Base-by-base conservation (phyloP, 306 rosid species). In the Styphnolobium japonicum region DNA sequence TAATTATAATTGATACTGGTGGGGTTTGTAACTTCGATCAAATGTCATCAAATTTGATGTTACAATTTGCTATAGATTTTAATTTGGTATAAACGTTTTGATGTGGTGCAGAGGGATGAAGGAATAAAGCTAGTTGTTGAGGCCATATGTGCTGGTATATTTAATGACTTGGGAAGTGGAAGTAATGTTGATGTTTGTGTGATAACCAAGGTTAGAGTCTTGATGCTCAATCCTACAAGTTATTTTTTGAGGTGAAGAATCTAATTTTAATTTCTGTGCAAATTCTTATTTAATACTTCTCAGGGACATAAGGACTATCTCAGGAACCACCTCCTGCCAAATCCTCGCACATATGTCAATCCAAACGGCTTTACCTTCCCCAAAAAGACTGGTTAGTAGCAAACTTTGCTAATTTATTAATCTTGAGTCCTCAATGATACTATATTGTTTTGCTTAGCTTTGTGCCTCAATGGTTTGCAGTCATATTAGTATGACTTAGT, bases 141-240 rank as follows among this genome's bases (percentile, higher is more conserved):
- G 73, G 96, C 99, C 0, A 91, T 95, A 64, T 91, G 90, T 87
- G 91, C 99, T 53, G 99, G 99, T 71, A 91, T 95, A 55, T 95
- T 93, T 64, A 95, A 93, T 80, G 99, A 95, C 83, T 81, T 95
- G 90, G 99, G 99, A 58, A 95, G 97, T 85, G 99, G 99, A 82
- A 93, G 97, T 82, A 92, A 95, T 51, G 98, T 95, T 21, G 99
- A 95, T 71, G 85, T 93, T 74, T 95, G 98, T 80, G 96, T 95
- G 29, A 93, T 95, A 77, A 95, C 99, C 77, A 95, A 91, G 98
- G 99, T 95, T 51, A 65, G 90, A 80, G 10, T 70, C 60, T 81
- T 74, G 45, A 68, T 36, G 8, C 73, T 25, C 6, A 16, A 73
- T 25, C 66, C 49, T 55, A 10, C 62, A 29, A 27, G 71, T 78